These are phyloP conservation scores for Cadophora malorum DNA, from an alignment of 2,329 filamentous ascomycete species.

Conservation along the genomic window DNA sequence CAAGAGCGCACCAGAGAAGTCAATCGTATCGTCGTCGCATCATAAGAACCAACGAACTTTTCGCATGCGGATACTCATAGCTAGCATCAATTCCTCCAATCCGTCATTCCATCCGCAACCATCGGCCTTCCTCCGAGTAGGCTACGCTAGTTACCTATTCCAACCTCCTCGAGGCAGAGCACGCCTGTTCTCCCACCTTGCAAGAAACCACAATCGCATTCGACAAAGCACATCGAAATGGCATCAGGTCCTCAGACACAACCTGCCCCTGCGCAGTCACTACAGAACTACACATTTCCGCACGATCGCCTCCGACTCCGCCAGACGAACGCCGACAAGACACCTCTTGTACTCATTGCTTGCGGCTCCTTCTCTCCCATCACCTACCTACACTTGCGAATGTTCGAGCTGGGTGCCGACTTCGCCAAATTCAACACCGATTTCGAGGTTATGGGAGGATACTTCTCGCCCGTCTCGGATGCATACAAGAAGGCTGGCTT, in stretches of 20 bases:
- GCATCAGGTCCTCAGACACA: conserved; percentile 27
- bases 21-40: neutral
- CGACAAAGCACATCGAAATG: conserved; percentile 23
- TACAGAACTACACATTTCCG: conserved; percentile 62
- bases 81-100: neutral
- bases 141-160: neutral
- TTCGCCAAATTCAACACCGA: conserved; percentile 71
- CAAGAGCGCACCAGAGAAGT: neutral
- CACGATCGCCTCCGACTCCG: conserved; percentile 62
- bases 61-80: neutral
- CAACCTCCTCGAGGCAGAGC: conserved; percentile 15
- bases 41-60: neutral
- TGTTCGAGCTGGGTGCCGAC: conserved; percentile 82
- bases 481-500: conserved; percentile 81
- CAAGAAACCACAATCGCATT: neutral
- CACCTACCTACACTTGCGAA: conserved; percentile 79
- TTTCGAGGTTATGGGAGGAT: conserved; percentile 87
- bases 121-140: conserved; percentile 7
- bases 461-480: conserved; percentile 70
- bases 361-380: conserved; percentile 76
- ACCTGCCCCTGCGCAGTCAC: conserved; percentile 33
- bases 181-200: neutral
- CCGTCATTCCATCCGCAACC: neutral
- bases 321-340: conserved; percentile 61
- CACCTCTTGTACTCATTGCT: conserved; percentile 70